A percentile compares a stretch with the other conserved stretches of the same genome.
These are phyloP conservation scores for Hippophae gyantsensis DNA, from an alignment of 306 rosid species.

Conservation along the genomic window DNA sequence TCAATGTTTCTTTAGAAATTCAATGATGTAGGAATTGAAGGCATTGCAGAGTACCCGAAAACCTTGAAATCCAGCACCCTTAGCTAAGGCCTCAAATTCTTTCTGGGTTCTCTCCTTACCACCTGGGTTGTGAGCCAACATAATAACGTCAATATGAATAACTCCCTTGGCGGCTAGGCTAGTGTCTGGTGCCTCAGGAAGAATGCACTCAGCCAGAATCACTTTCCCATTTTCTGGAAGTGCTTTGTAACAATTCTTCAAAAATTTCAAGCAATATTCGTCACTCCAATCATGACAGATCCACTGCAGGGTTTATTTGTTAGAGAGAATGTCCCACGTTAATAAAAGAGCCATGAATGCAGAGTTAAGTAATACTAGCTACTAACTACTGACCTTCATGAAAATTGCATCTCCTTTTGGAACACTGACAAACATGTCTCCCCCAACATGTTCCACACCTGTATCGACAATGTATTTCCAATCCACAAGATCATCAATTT, in stretches of 20 bases:
- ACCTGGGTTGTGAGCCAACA: conserved; percentile 86
- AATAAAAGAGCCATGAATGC: not conserved
- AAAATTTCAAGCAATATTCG: conserved; percentile 64
- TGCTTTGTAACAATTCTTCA: conserved; percentile 74
- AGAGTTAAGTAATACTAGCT: not conserved
- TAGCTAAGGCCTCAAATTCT: conserved; percentile 70
- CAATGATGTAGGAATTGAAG: conserved; percentile 69
- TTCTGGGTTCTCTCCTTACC: conserved; percentile 86
- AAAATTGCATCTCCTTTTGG: conserved; percentile 87
- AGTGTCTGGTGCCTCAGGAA: conserved; percentile 67
- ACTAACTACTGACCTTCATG: conserved; percentile 54
- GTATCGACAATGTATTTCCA: conserved; percentile 8
- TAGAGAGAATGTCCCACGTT: not conserved
- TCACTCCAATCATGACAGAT: conserved; percentile 96
- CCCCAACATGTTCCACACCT: conserved; percentile 94
- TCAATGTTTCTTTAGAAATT: conserved; percentile 54
- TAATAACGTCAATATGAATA: conserved; percentile 63
- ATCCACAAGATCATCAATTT: too few relatives aligned
- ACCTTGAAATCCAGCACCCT: conserved; percentile 66
- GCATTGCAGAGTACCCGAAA: conserved; percentile 46
- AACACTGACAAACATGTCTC: conserved; percentile 82
- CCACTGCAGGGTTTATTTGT: conserved; percentile 32
- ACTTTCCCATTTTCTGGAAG: conserved; percentile 71
- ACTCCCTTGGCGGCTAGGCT: conserved; percentile 79
- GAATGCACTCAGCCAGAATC: conserved; percentile 89